Conservation (phyloP, 306 rosid genomes). For the Parietaria judaica region DNA sequence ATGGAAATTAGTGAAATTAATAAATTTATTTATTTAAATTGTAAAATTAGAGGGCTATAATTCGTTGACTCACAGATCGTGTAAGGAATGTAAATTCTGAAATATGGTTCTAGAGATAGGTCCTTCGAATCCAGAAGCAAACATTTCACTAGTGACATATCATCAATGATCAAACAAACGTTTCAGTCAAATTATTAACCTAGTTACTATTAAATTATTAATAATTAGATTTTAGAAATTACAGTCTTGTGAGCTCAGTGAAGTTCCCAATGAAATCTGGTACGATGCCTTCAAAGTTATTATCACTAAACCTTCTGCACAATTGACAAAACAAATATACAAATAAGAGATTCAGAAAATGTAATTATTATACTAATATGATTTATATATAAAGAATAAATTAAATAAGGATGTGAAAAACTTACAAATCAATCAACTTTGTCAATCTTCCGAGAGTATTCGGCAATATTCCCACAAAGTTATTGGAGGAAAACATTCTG, state of each 20-base stretch:
- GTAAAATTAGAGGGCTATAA: background rate
- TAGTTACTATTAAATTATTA: no score
- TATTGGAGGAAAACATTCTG: constrained; percentile 11
- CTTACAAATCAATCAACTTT: background rate
- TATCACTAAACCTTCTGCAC: constrained; percentile 13
- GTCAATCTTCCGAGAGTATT: background rate
- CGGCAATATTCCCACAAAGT: constrained; percentile 9
- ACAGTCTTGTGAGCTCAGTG: background rate
- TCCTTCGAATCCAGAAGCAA: constrained; percentile 12
- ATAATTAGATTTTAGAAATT: background rate
- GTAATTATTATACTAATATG: no score
- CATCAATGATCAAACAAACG: no score
- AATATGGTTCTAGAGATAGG: constrained; percentile 3
- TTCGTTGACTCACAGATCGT: background rate
- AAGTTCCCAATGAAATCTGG: constrained; percentile 10
- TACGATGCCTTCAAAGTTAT: constrained; percentile 9
- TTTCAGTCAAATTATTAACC: no score
- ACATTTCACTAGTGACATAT: background rate
- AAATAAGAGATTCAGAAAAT: no score
- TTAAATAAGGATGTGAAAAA: background rate
- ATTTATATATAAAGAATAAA: background rate
- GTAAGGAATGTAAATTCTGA: background rate
- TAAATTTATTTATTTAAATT: no score
- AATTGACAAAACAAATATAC: background rate
- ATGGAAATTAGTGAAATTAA: background rate